Base-by-base conservation (phyloP, 768 basidiomycete genomes). In the Sistotremastrum suecicum region DNA sequence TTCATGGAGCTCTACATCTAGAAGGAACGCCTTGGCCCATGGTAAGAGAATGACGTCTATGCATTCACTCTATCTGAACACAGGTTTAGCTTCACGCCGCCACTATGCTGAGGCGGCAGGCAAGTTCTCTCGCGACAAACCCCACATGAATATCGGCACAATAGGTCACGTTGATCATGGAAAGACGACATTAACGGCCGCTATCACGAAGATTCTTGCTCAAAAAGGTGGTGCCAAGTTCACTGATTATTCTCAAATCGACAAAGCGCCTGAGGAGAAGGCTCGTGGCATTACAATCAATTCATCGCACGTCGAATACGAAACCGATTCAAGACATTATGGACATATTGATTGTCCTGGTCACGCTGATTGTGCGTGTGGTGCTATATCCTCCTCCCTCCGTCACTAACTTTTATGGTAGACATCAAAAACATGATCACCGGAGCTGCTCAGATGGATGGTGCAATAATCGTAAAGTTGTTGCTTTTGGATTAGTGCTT, bases 381-480 rank as follows among this genome's bases (percentile, higher is more conserved):
- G 20, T 61, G 30, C 5, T 33, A 5, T 28, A 12, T 48, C 39
- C n/a, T 7, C 7, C 34, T 48, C 43, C 34, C 48, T 43, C 55
- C 43, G 47, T 34, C 36, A 11, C 50, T 60, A 41, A 55, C 39
- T 38, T 4, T 41, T 28, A 37, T 35, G 29, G 9, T 51, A 88
- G 87, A 89, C 65, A 89, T 90, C 58, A 88, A 94, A 64, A 95
- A 95, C 74, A 95, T 95, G 91, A 97, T 98, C 58, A 97, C 94
- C 41, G 92, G 92, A 62, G 92, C 92, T 46, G 91, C 94, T 34
- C 92, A 95, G 60, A 94, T 98, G 83, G 92, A 98, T 55, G 87
- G 87, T 52, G 85, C 83, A 53, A 90, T 90, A 56, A 89, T 90
- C 56, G 87, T 55, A 41, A 39, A 53, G 42, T 42, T 3, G 12